Evolutionary conservation across 192 early-diverging fungal species (phyloP).

Genomic region (Umbelopsis vinacea): DNA sequence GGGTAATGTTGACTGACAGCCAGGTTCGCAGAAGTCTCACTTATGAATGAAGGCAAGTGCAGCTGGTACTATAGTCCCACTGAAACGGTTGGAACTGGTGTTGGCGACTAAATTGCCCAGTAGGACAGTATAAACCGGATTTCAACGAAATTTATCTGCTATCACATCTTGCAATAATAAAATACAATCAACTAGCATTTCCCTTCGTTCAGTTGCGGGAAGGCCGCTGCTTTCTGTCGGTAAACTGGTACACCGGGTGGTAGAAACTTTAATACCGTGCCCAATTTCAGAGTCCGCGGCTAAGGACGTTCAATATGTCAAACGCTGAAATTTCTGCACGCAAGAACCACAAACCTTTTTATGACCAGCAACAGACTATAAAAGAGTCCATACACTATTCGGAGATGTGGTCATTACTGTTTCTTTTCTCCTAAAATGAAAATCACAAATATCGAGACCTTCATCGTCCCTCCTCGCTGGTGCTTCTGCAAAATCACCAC

Average conservation of each 20-base stretch:
- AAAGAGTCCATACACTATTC: background rate
- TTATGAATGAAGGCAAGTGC: no score
- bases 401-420: background rate
- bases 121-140: no score
- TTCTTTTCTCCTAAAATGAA: constrained; percentile 13
- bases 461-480: constrained; percentile 21
- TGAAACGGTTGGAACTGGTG: no score
- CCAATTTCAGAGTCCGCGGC: background rate
- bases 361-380: background rate
- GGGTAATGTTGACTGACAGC: no score
- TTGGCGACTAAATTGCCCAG: no score
- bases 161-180: background rate
- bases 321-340: background rate
- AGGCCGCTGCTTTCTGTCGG: background rate
- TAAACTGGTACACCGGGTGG: background rate
- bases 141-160: no score
- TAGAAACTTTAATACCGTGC: background rate
- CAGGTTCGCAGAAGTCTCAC: no score
- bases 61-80: no score
- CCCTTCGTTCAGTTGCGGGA: background rate
- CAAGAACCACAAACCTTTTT: constrained; percentile 17
- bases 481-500: constrained; percentile 21
- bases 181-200: background rate
- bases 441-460: constrained; percentile 23
- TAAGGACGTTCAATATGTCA: background rate